Evolutionary conservation across 345 rosid species (phyloP).

Genomic region (Acer campestre): DNA sequence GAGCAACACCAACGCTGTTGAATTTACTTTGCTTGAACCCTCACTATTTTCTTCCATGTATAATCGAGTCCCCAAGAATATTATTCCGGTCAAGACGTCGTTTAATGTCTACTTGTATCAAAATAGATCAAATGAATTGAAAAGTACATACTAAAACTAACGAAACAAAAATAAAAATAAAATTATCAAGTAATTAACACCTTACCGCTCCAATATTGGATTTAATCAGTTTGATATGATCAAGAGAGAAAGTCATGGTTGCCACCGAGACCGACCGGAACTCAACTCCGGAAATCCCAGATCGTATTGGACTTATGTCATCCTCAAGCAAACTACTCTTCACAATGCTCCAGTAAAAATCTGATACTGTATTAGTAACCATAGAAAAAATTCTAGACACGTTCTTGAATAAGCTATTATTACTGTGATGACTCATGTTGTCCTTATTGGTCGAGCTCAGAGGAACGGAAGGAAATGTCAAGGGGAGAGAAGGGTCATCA

Average conservation of each 20-base stretch:
- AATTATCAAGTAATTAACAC: not conserved
- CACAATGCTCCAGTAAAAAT: constrained; percentile 41
- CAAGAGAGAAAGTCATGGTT: constrained; percentile 37
- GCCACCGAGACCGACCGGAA: constrained; percentile 29
- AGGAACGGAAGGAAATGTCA: constrained; percentile 37
- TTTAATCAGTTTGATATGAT: constrained; percentile 41
- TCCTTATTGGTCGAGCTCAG: not conserved
- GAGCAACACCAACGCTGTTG: constrained; percentile 40
- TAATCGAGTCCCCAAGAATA: constrained; percentile 38
- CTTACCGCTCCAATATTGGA: constrained; percentile 36
- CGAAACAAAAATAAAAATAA: not conserved
- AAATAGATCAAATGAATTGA: not conserved
- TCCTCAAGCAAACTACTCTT: constrained; percentile 45
- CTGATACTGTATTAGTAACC: constrained; percentile 26
- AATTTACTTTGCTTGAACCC: constrained; percentile 7
- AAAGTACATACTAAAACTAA: not conserved
- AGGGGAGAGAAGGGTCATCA: constrained; percentile 47
- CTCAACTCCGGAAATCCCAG: constrained; percentile 34
- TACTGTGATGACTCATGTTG: not conserved
- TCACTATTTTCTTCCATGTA: constrained; percentile 35
- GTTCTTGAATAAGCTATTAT: not conserved
- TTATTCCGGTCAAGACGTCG: constrained; percentile 38
- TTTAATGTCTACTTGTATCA: constrained; percentile 32
- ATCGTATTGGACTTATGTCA: constrained; percentile 35
- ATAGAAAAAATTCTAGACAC: constrained; percentile 12